Evolutionary conservation across 1,139 yeast genomes (phyloP).

Genomic region (Blastobotrys serpentis): DNA sequence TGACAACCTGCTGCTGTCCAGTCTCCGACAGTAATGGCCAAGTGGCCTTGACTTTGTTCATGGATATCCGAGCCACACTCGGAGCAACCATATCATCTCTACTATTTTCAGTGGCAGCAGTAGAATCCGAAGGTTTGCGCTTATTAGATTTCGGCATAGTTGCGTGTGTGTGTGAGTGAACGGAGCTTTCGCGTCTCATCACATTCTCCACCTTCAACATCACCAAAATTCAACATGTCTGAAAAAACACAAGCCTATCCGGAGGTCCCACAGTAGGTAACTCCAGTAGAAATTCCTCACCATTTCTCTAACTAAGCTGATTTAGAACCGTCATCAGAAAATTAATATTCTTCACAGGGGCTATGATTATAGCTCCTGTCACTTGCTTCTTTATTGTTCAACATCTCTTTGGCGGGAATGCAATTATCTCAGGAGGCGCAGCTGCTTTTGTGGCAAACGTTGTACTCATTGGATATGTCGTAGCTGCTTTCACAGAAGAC

Average conservation of each 20-base stretch:
- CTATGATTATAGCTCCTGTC: slow-evolving; percentile 83
- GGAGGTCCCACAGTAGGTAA: slow-evolving; percentile 25
- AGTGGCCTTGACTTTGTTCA: slow-evolving; percentile 20
- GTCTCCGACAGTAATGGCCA: slow-evolving; percentile 26
- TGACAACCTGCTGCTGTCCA: slow-evolving; percentile 23
- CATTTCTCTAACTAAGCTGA: too few relatives aligned
- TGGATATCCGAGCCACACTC: slow-evolving; percentile 16
- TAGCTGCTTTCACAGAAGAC: slow-evolving; percentile 85
- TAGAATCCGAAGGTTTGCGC: neutral
- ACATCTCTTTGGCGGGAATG: slow-evolving; percentile 45
- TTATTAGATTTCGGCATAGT: neutral
- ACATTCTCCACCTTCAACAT: neutral
- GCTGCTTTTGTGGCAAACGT: slow-evolving; percentile 88
- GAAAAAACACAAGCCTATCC: slow-evolving; percentile 12
- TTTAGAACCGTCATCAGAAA: slow-evolving; percentile 63
- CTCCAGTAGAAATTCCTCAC: neutral
- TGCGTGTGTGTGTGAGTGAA: neutral
- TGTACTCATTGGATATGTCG: slow-evolving; percentile 80
- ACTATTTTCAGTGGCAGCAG: neutral
- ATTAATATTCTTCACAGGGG: slow-evolving; percentile 79
- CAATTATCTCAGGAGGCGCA: slow-evolving; percentile 80
- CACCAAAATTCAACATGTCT: slow-evolving; percentile 6
- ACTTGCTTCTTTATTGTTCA: slow-evolving; percentile 67
- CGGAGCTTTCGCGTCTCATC: neutral
- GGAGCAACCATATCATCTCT: slow-evolving; percentile 13